Evolutionary conservation across 2,329 filamentous ascomycete species (phyloP), one percentile per base, ranked within the genome.

Genomic region (Tolypocladium tropicale): DNA sequence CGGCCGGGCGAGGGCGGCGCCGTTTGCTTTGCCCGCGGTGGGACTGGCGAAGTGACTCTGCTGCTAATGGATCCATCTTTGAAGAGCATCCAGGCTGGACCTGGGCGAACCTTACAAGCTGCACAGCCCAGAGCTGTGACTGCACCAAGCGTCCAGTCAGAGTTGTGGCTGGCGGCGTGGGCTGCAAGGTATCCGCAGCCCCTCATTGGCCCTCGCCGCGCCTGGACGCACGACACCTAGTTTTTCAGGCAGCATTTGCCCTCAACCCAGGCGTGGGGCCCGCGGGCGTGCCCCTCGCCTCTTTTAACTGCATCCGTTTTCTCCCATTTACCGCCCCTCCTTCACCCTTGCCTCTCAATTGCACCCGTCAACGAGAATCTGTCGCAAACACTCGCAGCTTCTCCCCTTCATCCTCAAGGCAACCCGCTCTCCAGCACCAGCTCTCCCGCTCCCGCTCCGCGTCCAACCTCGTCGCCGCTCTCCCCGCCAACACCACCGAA

Each of bases 401-500:
- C 43, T 28, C 41, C n/a, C n/a, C n/a, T n/a, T n/a, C n/a, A n/a
- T n/a, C n/a, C n/a, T n/a, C n/a, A n/a, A n/a, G n/a, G n/a, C n/a
- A n/a, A n/a, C n/a, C 33, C 34, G 51, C 21, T 48, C 12, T 9
- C 7, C 32, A 28, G 37, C 48, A 14, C 7, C 32, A 28, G 37
- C 48, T 37, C 18, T 36, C 30, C 25, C 54, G 30, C 12, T 21
- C 23, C n/a, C 34, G 28, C 25, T 18, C 18, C 32, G 21, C 32
- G 14, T 53, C 51, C n/a, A n/a, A 4, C 14, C 34, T 23, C 50
- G 55, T 16, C 21, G 57, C 18, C 14, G 11, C 49, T 46, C 36
- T 23, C 14, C 23, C 48, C 46, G 37, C 55, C 56, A 54, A 58
- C 56, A 32, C 59, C 59, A 56, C 55, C 43, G 50, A 50, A 52